Base-by-base conservation (phyloP, 805 yeast species). In the Myxozyma neglecta region DNA sequence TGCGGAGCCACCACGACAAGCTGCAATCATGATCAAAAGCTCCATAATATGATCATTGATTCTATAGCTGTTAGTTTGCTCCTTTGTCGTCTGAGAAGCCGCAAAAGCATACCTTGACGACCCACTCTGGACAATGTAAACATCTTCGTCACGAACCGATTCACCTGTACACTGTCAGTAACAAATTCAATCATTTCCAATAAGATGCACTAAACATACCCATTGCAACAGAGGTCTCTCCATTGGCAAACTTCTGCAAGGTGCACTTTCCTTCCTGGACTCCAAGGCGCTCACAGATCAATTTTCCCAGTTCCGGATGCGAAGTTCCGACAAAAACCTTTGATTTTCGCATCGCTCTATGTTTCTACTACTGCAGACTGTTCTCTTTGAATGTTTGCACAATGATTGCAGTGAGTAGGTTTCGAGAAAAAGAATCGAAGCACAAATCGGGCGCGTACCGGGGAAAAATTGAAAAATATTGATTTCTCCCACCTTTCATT, bases 1-100 rank as follows among this genome's bases (percentile, higher is more conserved):
- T n/a, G 99, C 99, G 11, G 97, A 90, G 9, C 99, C 99, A 63
- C 97, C 97, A 70, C 92, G 86, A 76, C 98, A 93, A 55, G 98
- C 99, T 52, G 96, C 87, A 48, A 94, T 92, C 70, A 94, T 81
- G 64, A 96, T 93, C 72, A 94, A 81, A 67, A 94, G 78, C 76
- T 94, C 99, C 99, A 94, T 94, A 62, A 94, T 90, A 72, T 90
- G 94, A 72, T 94, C 98, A 72, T 94, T 94, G 68, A 85, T 75
- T 81, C 82, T 63, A 5, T 13, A 43, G 53, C 40, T 24, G n/a
- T 16, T n/a, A 36, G n/a, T 8, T n/a, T 14, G 11, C 32, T n/a
- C 39, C 24, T 11, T 16, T 29, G 18, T 32, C 13, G 37, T 36
- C 13, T 18, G n/a, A 29, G 13, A 24, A 14, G 36, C 34, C 10